Evolutionary conservation across 805 yeast species (phyloP), one percentile per base, ranked within the genome.

Genomic region (Saccharomycopsis schoenii): DNA sequence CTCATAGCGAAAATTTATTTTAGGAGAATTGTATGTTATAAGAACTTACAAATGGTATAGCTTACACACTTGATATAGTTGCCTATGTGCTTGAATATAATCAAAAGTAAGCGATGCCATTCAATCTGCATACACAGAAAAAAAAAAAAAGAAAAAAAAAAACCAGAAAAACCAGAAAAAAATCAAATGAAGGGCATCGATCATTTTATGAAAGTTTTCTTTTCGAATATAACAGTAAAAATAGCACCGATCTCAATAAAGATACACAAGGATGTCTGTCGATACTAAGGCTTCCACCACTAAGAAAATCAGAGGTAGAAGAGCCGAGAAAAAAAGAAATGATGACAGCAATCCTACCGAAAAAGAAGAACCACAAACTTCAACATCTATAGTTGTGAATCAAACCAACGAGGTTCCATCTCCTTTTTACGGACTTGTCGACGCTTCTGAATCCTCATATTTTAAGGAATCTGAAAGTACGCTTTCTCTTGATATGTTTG

Each of bases 391-490:
- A 47, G n/a, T n/a, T 21, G 52, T 47, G n/a, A 47, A 24, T 21
- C 52, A 47, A 17, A 47, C 21, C 15, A 21, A 24, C n/a, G 64
- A 65, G 37, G 56, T 61, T 43, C 76, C 76, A 61, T 71, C 73
- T 51, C 78, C 87, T 19, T 93, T 92, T 70, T 94, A 85, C 71
- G 99, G 99, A 24, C 77, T 93, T 42, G 85, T 93, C 11, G 96
- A 90, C 70, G 73, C 91, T 3, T 80, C 82, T 36, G 98, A 93
- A 72, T 74, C 89, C 51, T 97, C 91, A 64, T 93, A 94, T 72
- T 94, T 93, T 77, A 90, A 89, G 68, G 90, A 86, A 68, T 96
- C 97, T 0, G 98, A 93, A 72, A 82, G 91, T 3, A 88, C 94
- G 0, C 76, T 93, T 52, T 85, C 91, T 55, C 80, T 90, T 50